These are phyloP conservation scores for Coix lacrymajobi DNA, from an alignment of 176 grass and related monocot species.

Conservation along the genomic window DNA sequence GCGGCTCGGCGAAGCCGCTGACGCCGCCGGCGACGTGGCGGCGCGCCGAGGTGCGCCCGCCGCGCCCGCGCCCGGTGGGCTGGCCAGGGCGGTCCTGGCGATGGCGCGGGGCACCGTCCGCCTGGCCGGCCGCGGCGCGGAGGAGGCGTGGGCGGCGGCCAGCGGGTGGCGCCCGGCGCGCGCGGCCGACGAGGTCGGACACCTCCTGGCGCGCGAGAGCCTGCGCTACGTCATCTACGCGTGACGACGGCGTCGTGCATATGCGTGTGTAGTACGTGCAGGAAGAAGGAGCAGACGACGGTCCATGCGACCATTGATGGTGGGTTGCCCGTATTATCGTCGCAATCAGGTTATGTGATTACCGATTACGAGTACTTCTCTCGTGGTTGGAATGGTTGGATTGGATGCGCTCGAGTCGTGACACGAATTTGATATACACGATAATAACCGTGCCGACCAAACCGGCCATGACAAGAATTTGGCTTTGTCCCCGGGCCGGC, in stretches of 20 bases:
- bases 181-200: slow-evolving; percentile 18
- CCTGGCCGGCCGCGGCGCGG: not conserved
- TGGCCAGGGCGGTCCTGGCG: slow-evolving; percentile 27
- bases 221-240: slow-evolving; percentile 40
- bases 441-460: too few relatives aligned
- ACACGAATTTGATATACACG: too few relatives aligned
- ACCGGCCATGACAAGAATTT: too few relatives aligned
- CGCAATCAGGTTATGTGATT: too few relatives aligned
- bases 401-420: too few relatives aligned
- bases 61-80: not conserved
- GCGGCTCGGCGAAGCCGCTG: not conserved
- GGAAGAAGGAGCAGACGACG: not conserved
- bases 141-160: slow-evolving; percentile 26
- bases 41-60: not conserved
- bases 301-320: not conserved
- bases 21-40: not conserved
- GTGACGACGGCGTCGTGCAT: not conserved
- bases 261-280: not conserved
- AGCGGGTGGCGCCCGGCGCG: slow-evolving; percentile 20
- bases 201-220: slow-evolving; percentile 35
- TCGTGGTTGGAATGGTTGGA: too few relatives aligned
- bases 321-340: not conserved
- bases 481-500: too few relatives aligned
- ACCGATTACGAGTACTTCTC: too few relatives aligned
- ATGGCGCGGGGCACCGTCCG: slow-evolving; percentile 16